Conservation (phyloP, 164 flowering plant genomes). For the Tetrastigma voinierianum region DNA sequence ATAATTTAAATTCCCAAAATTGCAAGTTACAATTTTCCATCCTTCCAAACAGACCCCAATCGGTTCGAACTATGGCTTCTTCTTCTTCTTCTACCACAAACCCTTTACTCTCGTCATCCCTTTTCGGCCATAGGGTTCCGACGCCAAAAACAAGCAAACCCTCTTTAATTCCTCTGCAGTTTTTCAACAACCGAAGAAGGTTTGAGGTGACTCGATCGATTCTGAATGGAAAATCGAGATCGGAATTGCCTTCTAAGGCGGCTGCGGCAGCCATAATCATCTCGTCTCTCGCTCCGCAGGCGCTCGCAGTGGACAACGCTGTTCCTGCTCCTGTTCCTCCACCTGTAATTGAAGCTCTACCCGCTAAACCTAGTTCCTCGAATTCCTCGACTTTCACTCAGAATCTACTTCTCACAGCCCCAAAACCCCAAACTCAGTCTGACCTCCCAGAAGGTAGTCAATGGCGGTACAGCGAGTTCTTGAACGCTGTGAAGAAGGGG, state of each 20-base stretch:
- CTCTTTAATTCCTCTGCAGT: slow-evolving; percentile 6
- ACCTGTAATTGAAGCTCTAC: slow-evolving; percentile 56
- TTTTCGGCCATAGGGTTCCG: slow-evolving; percentile 48
- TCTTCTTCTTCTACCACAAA: slow-evolving; percentile 21
- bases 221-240: slow-evolving; percentile 23
- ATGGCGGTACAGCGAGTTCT: slow-evolving; percentile 96
- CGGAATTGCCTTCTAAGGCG: slow-evolving; percentile 38
- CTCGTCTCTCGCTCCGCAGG: slow-evolving; percentile 53
- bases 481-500: slow-evolving; percentile 91
- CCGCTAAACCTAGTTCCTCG: slow-evolving; percentile 34
- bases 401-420: slow-evolving; percentile 59
- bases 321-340: slow-evolving; percentile 38
- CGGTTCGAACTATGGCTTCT: too few species aligned
- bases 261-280: slow-evolving; percentile 66
- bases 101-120: slow-evolving; percentile 51
- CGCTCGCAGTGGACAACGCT: slow-evolving; percentile 51
- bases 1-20: too few species aligned
- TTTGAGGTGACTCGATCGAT: slow-evolving; percentile 18
- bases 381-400: slow-evolving; percentile 58
- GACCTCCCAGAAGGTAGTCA: slow-evolving; percentile 90
- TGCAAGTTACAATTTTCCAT: too few species aligned
- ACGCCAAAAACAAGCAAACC: slow-evolving; percentile 47
- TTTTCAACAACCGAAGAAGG: slow-evolving; percentile 25
- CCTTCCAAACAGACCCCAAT: too few species aligned
- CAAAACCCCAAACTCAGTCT: slow-evolving; percentile 58